Conservation (phyloP, 441 rosid genomes). For the Populus hybrid region DNA sequence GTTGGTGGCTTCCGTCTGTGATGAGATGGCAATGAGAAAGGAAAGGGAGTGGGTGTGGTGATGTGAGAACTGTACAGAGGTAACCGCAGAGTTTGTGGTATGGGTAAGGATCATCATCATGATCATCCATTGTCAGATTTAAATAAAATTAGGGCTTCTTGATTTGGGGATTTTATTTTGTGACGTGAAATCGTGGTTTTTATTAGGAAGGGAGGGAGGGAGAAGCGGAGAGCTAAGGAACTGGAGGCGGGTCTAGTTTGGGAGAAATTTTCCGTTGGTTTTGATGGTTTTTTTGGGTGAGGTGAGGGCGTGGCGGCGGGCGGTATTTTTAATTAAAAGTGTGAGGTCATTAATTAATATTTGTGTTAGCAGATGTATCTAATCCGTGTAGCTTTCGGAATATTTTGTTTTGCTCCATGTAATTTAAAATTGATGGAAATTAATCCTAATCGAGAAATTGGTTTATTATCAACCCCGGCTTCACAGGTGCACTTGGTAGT, state of each 20-base stretch:
- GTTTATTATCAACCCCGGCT: no score
- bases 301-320: neutral
- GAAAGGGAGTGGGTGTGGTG: constrained; percentile 28
- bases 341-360: neutral
- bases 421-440: no score
- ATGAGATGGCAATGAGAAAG: constrained; percentile 47
- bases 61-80: constrained; percentile 53
- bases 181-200: neutral
- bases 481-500: no score
- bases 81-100: constrained; percentile 76
- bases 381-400: no score
- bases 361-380: neutral
- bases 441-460: no score
- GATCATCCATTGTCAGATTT: neutral
- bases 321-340: neutral
- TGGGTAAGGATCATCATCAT: constrained; percentile 15
- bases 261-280: neutral
- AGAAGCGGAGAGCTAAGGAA: neutral
- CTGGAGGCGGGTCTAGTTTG: neutral
- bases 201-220: neutral
- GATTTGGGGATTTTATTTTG: neutral
- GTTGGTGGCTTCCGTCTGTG: constrained; percentile 28
- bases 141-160: neutral
- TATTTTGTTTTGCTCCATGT: no score
- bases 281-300: neutral